phyloP scores from a whole-genome alignment of 768 basidiomycete species.

The Boletus eberwhitei region DNA sequence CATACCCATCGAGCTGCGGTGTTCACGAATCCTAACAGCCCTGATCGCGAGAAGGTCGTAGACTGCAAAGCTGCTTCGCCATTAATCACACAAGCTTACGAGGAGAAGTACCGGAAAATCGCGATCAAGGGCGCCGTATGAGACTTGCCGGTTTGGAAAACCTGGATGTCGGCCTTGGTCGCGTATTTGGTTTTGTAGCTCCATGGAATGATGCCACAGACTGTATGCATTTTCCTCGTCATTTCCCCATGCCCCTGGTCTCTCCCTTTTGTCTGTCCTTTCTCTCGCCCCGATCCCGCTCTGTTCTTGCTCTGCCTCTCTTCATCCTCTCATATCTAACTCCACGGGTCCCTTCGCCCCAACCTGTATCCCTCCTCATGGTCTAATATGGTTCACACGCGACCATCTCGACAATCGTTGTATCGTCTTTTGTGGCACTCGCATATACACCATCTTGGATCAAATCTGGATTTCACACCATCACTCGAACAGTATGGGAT shows the following conservation, averaged over 20 bases:
- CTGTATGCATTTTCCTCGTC: slow-evolving; percentile 11
- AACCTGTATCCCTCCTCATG: slow-evolving; percentile 5
- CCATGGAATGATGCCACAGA: slow-evolving; percentile 13
- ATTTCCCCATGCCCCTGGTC: slow-evolving; percentile 7
- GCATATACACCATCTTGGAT: slow-evolving; percentile 1
- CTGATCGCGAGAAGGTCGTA: slow-evolving; percentile 61
- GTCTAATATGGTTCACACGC: neutral
- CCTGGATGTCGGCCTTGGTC: slow-evolving; percentile 3
- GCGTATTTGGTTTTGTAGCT: slow-evolving; percentile 4
- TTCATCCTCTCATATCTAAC: slow-evolving; percentile 9
- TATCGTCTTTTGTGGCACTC: slow-evolving; percentile 6
- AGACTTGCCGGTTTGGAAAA: slow-evolving; percentile 6
- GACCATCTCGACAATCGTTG: neutral
- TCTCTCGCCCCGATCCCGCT: slow-evolving; percentile 5
- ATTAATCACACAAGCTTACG: slow-evolving; percentile 60
- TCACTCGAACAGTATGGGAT: neutral
- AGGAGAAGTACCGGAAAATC: slow-evolving; percentile 82
- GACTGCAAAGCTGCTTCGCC: slow-evolving; percentile 66
- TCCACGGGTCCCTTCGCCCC: slow-evolving; percentile 1
- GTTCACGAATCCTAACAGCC: slow-evolving; percentile 61
- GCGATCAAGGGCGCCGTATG: slow-evolving; percentile 92
- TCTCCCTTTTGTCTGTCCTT: slow-evolving; percentile 12
- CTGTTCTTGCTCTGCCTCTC: slow-evolving; percentile 10
- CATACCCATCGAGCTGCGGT: slow-evolving; percentile 60
- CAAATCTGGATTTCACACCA: neutral